Evolutionary conservation across 1,284 basidiomycete species (phyloP).

Genomic region (Trichosporon sp.): DNA sequence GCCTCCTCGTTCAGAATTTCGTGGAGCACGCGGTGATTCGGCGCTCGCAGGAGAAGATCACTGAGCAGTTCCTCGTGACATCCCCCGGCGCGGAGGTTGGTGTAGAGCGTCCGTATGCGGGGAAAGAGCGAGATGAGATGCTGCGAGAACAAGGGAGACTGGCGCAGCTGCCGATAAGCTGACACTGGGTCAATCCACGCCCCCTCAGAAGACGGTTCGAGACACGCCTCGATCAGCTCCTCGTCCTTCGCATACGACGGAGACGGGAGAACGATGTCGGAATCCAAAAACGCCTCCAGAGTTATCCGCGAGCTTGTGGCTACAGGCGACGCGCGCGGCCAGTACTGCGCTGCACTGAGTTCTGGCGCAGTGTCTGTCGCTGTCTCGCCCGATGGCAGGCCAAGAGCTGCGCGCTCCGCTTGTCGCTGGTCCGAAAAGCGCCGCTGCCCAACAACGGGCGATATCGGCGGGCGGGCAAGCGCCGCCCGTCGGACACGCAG

Average conservation of each 20-base stretch:
- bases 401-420: not conserved
- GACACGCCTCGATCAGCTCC: slow-evolving; percentile 25
- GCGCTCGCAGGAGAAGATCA: slow-evolving; percentile 29
- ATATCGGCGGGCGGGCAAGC: not conserved
- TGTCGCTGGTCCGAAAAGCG: not conserved
- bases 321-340: slow-evolving; percentile 13
- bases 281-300: slow-evolving; percentile 21
- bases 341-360: not conserved
- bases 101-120: slow-evolving; percentile 18
- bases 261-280: not conserved
- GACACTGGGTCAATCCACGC: slow-evolving; percentile 25
- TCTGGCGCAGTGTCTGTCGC: not conserved
- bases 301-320: slow-evolving; percentile 28
- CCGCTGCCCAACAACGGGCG: not conserved
- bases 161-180: slow-evolving; percentile 28
- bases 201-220: not conserved
- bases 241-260: slow-evolving; percentile 27
- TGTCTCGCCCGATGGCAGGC: not conserved
- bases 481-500: slow-evolving; percentile 11
- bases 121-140: slow-evolving; percentile 25
- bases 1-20: slow-evolving; percentile 25
- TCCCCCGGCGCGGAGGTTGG: slow-evolving; percentile 20
- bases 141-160: slow-evolving; percentile 21
- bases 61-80: slow-evolving; percentile 30
- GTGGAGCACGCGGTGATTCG: slow-evolving; percentile 21